These are phyloP conservation scores for Fusarium succisae DNA, from an alignment of 2,329 filamentous ascomycete species.

Conservation along the genomic window DNA sequence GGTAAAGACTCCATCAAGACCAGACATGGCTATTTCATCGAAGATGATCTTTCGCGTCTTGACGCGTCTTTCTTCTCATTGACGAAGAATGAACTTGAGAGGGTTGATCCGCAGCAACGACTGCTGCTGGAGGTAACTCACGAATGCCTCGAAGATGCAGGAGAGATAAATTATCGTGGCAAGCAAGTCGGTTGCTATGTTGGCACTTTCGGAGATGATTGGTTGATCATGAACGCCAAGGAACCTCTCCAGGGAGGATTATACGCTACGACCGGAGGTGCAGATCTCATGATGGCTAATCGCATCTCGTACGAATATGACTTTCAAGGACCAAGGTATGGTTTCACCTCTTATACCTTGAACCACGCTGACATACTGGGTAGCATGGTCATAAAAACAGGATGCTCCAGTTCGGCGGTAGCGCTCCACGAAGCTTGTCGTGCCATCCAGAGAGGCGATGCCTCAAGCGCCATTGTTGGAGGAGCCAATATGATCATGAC, in stretches of 20 bases:
- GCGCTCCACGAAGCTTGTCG: constrained; percentile 23
- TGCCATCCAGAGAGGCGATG: constrained; percentile 1
- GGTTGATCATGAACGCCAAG: not conserved
- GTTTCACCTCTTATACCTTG: not conserved
- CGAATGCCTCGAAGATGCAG: constrained; percentile 1
- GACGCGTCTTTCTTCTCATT: constrained; percentile 9
- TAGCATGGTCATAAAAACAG: constrained; percentile 2
- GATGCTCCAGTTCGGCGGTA: not conserved
- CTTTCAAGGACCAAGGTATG: constrained; percentile 4
- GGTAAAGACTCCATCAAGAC: not conserved
- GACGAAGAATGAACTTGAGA: not conserved
- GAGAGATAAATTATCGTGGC: not conserved
- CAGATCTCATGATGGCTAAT: constrained; percentile 11
- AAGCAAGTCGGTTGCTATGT: constrained; percentile 6
- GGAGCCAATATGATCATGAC: constrained; percentile 5
- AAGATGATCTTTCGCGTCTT: not conserved
- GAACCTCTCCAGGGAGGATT: not conserved
- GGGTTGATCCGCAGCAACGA: constrained; percentile 7
- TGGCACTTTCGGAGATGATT: constrained; percentile 2
- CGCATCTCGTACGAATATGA: constrained; percentile 4
- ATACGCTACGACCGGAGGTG: not conserved
- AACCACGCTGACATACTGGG: too few species aligned
- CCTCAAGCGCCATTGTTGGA: not conserved
- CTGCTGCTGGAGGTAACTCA: not conserved
- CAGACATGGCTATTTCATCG: constrained; percentile 2